Evolutionary conservation across 352 stramenopile genomes (phyloP).

Genomic region (Phytopythium vexans): DNA sequence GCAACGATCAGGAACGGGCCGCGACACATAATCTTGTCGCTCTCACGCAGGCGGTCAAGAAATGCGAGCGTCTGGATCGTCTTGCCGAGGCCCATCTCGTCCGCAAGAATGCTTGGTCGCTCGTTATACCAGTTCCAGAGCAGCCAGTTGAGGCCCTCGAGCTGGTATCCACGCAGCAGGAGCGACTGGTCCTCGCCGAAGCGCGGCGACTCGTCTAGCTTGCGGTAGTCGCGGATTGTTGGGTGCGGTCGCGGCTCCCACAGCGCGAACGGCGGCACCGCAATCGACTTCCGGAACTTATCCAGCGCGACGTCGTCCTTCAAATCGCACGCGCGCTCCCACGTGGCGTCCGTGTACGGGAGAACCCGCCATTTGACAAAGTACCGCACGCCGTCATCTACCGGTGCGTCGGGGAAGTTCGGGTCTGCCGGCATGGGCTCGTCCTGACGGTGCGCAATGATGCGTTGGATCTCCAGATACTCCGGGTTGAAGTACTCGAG

Average conservation of each 20-base stretch:
- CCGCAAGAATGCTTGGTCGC: constrained; percentile 81
- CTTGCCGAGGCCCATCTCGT: constrained; percentile 93
- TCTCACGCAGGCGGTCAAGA: constrained; percentile 90
- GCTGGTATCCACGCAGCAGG: constrained; percentile 74
- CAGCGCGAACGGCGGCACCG: constrained; percentile 56
- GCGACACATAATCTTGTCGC: constrained; percentile 87
- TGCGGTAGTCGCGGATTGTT: constrained; percentile 80
- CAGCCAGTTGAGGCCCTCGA: constrained; percentile 89
- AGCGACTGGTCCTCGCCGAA: constrained; percentile 80
- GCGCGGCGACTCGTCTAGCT: constrained; percentile 70
- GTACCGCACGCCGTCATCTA: constrained; percentile 86
- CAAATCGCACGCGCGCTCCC: constrained; percentile 84
- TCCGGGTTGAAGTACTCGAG: constrained; percentile 90
- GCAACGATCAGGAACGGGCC: constrained; percentile 98
- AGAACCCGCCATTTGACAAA: constrained; percentile 88
- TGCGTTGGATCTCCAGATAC: constrained; percentile 87
- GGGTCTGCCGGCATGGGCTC: constrained; percentile 42
- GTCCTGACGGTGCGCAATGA: constrained; percentile 80
- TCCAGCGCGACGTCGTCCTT: constrained; percentile 82
- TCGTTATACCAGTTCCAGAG: constrained; percentile 91
- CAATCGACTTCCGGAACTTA: constrained; percentile 56
- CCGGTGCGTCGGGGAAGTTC: constrained; percentile 52
- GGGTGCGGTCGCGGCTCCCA: constrained; percentile 63
- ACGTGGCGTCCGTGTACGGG: constrained; percentile 84
- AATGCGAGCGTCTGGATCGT: constrained; percentile 93